Base-by-base conservation (phyloP, 768 basidiomycete species). In the Podaxis rugospora region DNA sequence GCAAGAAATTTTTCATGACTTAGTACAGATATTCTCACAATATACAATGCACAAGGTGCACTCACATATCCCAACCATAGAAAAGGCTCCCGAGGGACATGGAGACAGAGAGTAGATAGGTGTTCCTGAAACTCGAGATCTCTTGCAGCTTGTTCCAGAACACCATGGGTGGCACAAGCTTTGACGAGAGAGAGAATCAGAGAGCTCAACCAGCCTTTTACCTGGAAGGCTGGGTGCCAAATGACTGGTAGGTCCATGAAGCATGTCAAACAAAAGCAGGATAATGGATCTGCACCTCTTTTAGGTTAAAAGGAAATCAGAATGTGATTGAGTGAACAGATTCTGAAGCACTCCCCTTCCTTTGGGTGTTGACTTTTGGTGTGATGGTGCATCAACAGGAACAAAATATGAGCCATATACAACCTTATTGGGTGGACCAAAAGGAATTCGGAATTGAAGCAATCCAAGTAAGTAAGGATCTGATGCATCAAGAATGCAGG, bases 11-110 rank as follows among this genome's bases (percentile, higher is more conserved):
- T 10, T 23, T n/a, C 32, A 37, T 52, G 16, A 37, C 5, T 51
- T 55, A 54, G 51, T 59, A 49, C 7, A 37, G 4, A 14, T 59
- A 55, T 21, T 61, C 57, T 55, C 28, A 7, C 1, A 55, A 21
- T 13, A 37, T 7, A 23, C n/a, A 42, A 32, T n/a, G 50, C 39
- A 50, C n/a, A n/a, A 50, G 9, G 28, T 32, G 0, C 4, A 66
- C 70, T 54, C 56, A 72, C 74, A 75, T 74, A 59, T 83, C 80
- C 78, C 80, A 80, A 16, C 80, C 81, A 51, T 70, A 80, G 70
- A 80, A 81, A n/a, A 82, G 73, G 40, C 78, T 79, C 10, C 80
- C 81, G 73, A 80, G 73, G 1, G 78, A 69, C 0, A 78, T 80
- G 10, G 80, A 80, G 14, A 72, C 55, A 4, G 81, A 74, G 16